Evolutionary conservation across 1,139 yeast species (phyloP).

Genomic region (Pichia sp.): DNA sequence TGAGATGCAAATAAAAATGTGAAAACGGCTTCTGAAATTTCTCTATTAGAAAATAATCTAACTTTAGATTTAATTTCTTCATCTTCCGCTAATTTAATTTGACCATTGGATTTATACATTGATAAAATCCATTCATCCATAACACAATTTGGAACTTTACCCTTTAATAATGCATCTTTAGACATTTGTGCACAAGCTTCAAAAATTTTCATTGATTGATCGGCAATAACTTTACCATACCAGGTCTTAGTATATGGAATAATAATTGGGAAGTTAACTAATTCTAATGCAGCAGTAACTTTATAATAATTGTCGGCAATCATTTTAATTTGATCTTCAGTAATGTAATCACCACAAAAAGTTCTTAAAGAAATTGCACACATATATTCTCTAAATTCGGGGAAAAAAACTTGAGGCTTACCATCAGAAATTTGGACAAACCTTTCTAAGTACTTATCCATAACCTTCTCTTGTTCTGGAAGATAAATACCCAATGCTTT

Average conservation of each 20-base stretch:
- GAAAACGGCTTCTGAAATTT: slow-evolving; percentile 92
- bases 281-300: slow-evolving; percentile 91
- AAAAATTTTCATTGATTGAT: slow-evolving; percentile 86
- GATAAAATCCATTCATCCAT: slow-evolving; percentile 91
- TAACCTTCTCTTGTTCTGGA: slow-evolving; percentile 75
- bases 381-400: slow-evolving; percentile 88
- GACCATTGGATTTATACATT: slow-evolving; percentile 59
- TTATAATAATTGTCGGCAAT: slow-evolving; percentile 88
- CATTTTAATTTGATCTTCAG: slow-evolving; percentile 77
- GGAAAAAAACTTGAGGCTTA: slow-evolving; percentile 73
- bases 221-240: slow-evolving; percentile 94
- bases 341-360: slow-evolving; percentile 91
- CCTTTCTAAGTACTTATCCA: slow-evolving; percentile 69
- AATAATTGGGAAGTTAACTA: slow-evolving; percentile 95
- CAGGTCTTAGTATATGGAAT: slow-evolving; percentile 94
- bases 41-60: slow-evolving; percentile 82
- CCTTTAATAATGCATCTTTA: slow-evolving; percentile 62
- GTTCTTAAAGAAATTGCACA: slow-evolving; percentile 91
- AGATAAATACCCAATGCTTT: slow-evolving; percentile 77
- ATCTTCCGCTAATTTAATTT: slow-evolving; percentile 29
- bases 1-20: slow-evolving; percentile 96
- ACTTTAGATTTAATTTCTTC: slow-evolving; percentile 49
- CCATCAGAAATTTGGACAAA: slow-evolving; percentile 51
- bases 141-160: slow-evolving; percentile 77
- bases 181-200: slow-evolving; percentile 84